Conservation (phyloP, 495 filamentous ascomycete genomes). For the Cercophora sp. region DNA sequence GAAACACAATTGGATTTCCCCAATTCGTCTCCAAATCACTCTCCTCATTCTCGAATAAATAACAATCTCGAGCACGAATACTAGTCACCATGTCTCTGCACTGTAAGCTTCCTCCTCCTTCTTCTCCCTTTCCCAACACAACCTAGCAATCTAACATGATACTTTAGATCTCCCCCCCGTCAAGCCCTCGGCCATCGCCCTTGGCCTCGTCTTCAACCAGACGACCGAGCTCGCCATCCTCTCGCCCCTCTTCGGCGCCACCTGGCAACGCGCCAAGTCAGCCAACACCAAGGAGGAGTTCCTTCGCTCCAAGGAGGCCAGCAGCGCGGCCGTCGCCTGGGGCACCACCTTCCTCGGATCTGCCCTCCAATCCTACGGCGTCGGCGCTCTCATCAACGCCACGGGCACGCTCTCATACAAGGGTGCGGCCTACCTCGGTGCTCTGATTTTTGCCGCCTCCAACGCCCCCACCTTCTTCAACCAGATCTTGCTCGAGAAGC, state of each 20-base stretch:
- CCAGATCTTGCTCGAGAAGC: conserved; percentile 85
- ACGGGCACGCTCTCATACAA: conserved; percentile 93
- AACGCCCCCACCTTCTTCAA: conserved; percentile 80
- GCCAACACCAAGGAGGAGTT: conserved; percentile 97
- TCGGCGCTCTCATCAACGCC: conserved; percentile 92
- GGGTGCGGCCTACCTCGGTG: conserved; percentile 90
- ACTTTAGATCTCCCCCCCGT: conserved; percentile 83
- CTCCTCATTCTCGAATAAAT: neutral
- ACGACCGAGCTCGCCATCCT: conserved; percentile 61
- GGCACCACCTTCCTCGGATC: conserved; percentile 86
- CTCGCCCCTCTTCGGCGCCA: conserved; percentile 86
- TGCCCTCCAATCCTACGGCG: conserved; percentile 86
- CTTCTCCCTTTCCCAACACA: neutral
- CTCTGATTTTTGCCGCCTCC: conserved; percentile 86
- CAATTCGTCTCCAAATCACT: conserved; percentile 6
- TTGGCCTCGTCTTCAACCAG: conserved; percentile 95
- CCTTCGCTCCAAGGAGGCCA: conserved; percentile 85
- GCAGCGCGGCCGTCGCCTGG: conserved; percentile 81
- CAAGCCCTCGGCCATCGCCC: conserved; percentile 95
- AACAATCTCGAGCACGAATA: conserved; percentile 4
- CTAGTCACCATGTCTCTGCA: conserved; percentile 54
- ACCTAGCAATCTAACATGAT: neutral
- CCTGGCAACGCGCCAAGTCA: conserved; percentile 87
- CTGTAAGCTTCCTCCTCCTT: conserved; percentile 40
- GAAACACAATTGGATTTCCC: conserved; percentile 1